Evolutionary conservation across 2,329 filamentous ascomycete species (phyloP).

Genomic region (Monilinia polystroma): DNA sequence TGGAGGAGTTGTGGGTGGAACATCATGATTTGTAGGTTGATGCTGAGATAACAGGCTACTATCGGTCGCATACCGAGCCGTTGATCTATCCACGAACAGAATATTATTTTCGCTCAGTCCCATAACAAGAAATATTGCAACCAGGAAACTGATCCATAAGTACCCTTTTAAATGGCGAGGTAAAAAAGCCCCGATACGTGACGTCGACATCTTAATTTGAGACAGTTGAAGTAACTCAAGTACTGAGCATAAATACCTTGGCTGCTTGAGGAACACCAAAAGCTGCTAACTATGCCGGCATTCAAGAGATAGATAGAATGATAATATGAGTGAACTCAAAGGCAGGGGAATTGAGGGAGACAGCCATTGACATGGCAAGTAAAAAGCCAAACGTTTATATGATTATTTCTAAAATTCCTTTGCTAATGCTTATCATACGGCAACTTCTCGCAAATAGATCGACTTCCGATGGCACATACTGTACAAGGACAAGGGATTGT

Average conservation of each 20-base stretch:
- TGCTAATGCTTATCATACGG: background rate
- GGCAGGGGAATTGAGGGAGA: background rate
- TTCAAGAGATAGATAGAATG: background rate
- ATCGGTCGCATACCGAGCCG: background rate
- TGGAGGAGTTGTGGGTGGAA: background rate
- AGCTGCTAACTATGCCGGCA: background rate
- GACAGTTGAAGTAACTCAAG: background rate
- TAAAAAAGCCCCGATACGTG: slow-evolving; percentile 13
- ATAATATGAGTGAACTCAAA: background rate
- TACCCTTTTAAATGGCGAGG: slow-evolving; percentile 28
- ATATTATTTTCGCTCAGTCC: slow-evolving; percentile 26
- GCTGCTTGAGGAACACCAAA: background rate
- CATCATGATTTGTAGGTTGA: background rate
- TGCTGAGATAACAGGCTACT: background rate
- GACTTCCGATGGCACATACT: background rate
- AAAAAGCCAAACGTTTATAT: background rate
- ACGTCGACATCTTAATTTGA: slow-evolving; percentile 9
- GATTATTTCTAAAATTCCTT: background rate
- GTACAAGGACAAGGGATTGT: slow-evolving; percentile 7
- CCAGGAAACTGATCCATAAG: slow-evolving; percentile 28
- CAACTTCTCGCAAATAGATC: background rate
- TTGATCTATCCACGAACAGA: slow-evolving; percentile 13
- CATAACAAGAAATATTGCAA: slow-evolving; percentile 26
- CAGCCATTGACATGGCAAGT: background rate
- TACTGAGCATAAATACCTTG: background rate